Percentiles rank a stretch among this genome's conserved stretches.
Evolutionary conservation across 768 basidiomycete genomes (phyloP).

Genomic region (Lentinula guzmanii): DNA sequence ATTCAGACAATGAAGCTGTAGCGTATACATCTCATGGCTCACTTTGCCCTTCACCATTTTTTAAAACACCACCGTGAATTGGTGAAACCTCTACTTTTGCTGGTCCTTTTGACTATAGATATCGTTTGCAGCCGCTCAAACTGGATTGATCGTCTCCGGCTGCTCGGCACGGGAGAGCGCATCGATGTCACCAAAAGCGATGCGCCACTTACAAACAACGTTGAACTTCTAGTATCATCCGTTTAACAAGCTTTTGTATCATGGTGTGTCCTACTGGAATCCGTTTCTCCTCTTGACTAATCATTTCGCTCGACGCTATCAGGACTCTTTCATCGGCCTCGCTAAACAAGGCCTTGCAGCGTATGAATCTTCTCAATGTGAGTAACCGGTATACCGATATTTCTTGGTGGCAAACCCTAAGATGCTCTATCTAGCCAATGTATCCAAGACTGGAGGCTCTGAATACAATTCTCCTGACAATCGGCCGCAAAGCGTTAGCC

Average conservation of each 20-base stretch:
- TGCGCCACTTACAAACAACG: not conserved
- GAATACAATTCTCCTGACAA: constrained; percentile 59
- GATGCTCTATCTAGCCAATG: constrained; percentile 27
- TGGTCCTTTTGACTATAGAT: no score
- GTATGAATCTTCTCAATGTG: constrained; percentile 45
- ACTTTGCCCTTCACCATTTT: no score
- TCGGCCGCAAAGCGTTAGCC: constrained; percentile 13
- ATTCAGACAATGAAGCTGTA: no score
- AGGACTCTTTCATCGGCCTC: constrained; percentile 66
- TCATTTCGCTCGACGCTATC: not conserved
- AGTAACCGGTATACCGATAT: constrained; percentile 6
- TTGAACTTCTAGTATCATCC: no score
- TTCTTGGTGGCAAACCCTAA: constrained; percentile 7
- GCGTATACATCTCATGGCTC: no score
- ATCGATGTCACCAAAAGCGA: no score
- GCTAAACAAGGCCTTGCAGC: constrained; percentile 62
- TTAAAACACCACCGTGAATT: no score
- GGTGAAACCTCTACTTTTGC: no score
- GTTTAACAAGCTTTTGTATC: not conserved
- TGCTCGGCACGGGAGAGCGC: no score
- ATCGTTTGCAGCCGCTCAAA: no score
- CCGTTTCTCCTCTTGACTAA: not conserved
- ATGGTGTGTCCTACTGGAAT: not conserved
- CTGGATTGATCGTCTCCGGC: no score
- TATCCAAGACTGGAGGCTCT: constrained; percentile 54